Base-by-base conservation (phyloP, 768 basidiomycete species). In the Lentinula edodes region DNA sequence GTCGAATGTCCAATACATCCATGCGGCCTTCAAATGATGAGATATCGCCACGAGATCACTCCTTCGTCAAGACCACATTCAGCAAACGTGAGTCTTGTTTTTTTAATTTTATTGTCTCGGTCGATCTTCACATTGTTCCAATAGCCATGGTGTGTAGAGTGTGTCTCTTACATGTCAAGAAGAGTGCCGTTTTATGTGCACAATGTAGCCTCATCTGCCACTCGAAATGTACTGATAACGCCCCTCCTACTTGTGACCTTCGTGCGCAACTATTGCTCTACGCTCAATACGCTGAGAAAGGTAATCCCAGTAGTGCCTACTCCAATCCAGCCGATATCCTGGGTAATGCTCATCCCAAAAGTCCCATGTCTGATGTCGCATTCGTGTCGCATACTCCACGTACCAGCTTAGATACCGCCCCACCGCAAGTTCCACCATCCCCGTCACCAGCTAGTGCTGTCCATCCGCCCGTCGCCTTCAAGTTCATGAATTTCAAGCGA, bases 1-100 rank as follows among this genome's bases (percentile, higher is more conserved):
- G 72, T 56, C 77, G 76, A 35, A 68, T 75, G 23, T 78, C 81
- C 20, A 69, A 76, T 53, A 65, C 76, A 32, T 77, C 80, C 16
- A 67, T 74, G 57, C 74, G 71, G 51, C 76, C 48, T 66, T 71
- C 75, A 45, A 75, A 67, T 52, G 76, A 76, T 66, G 81, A 83
- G 12, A 82, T 89, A 64, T 83, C 84, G 4, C 83, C 87, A 18
- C 82, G 84, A 52, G 82, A 88, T 41, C 95, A 97, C 68, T 81
- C 83, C 12, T 95, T 96, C 71, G 90, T 96, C 35, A 95, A 92
- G 77, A 95, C 93, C 3, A 90, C 90, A 8, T 97, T 98, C 73
- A 87, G 88, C 68, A 95, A 95, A 78, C 85, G 95, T 97, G 70
- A 71, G 91, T 78, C 46, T 63, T 13, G 46, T 15, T 53, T 52